phyloP scores from a whole-genome alignment of 805 yeast genomes.

The Saturnispora kantuleensis region DNA sequence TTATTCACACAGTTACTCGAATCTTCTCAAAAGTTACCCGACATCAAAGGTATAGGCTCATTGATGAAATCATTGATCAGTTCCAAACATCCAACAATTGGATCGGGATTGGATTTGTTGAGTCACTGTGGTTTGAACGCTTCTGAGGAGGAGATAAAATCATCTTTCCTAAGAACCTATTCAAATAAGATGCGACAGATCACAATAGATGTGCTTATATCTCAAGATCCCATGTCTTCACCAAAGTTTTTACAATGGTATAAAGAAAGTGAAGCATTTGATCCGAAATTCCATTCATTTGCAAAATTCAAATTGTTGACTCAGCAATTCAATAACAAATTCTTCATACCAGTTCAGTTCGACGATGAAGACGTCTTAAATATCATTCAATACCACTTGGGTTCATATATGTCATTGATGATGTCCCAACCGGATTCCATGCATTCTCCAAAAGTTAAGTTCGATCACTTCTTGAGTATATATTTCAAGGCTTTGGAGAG shows the following conservation, averaged over 20 bases:
- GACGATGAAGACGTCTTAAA: neutral
- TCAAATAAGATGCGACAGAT: constrained; percentile 14
- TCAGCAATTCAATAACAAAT: constrained; percentile 2
- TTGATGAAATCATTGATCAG: neutral
- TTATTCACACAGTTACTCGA: constrained; percentile 1
- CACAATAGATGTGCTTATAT: constrained; percentile 15
- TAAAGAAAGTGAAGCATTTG: constrained; percentile 1
- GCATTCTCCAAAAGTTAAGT: neutral
- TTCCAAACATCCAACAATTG: neutral
- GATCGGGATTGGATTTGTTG: neutral
- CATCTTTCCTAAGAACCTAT: constrained; percentile 9
- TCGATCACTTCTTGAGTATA: constrained; percentile 12
- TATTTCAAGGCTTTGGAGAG: constrained; percentile 10
- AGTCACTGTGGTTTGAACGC: neutral
- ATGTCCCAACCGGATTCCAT: constrained; percentile 2
- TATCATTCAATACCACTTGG: neutral
- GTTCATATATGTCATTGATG: neutral
- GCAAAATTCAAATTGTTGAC: constrained; percentile 5
- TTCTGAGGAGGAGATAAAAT: neutral
- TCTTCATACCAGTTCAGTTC: constrained; percentile 5
- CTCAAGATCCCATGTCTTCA: constrained; percentile 14
- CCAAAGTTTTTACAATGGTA: constrained; percentile 9
- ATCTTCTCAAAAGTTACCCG: neutral
- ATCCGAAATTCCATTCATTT: constrained; percentile 1
- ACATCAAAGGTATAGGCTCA: constrained; percentile 4